A percentile compares a stretch with the other conserved stretches of the same genome.
Evolutionary conservation across 495 filamentous ascomycete genomes (phyloP).

Genomic region (Darksidea phi): DNA sequence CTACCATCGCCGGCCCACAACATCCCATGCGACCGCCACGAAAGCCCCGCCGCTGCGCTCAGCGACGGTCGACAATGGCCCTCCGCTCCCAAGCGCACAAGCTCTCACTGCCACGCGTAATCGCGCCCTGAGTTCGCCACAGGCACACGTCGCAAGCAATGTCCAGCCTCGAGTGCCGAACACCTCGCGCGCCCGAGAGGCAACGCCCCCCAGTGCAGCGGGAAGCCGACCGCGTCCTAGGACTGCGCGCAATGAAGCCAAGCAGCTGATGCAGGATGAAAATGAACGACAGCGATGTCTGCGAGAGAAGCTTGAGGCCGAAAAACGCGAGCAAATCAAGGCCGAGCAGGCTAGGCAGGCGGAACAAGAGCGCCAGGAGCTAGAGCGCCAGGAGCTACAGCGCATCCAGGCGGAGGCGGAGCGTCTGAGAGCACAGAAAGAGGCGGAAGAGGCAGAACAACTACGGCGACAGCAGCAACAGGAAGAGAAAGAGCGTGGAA

Average conservation of each 20-base stretch:
- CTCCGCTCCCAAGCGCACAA: conserved; percentile 14
- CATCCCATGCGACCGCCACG: conserved; percentile 15
- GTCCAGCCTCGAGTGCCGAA: conserved; percentile 16
- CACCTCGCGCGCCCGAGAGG: neutral
- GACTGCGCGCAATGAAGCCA: conserved; percentile 32
- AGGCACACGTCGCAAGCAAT: conserved; percentile 12
- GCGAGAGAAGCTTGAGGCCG: conserved; percentile 29
- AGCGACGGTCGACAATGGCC: conserved; percentile 10
- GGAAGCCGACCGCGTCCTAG: conserved; percentile 9
- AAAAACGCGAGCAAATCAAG: conserved; percentile 28
- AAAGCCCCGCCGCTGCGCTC: conserved; percentile 10
- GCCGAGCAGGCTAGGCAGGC: conserved; percentile 25
- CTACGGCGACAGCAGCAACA: conserved; percentile 23
- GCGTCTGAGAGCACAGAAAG: conserved; percentile 22
- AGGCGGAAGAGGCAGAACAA: conserved; percentile 26
- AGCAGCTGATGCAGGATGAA: conserved; percentile 34
- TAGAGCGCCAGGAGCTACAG: too few relatives aligned
- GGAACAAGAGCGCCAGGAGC: conserved; percentile 19
- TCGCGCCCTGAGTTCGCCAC: conserved; percentile 25
- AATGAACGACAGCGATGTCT: conserved; percentile 33
- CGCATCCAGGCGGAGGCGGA: conserved; percentile 27
- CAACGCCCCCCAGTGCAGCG: conserved; percentile 4
- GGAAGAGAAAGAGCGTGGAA: conserved; percentile 30
- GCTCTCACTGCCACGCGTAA: conserved; percentile 6
- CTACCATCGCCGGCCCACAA: conserved; percentile 38